phyloP scores from a whole-genome alignment of 2,329 filamentous ascomycete genomes.

The Aspergillus unguis region DNA sequence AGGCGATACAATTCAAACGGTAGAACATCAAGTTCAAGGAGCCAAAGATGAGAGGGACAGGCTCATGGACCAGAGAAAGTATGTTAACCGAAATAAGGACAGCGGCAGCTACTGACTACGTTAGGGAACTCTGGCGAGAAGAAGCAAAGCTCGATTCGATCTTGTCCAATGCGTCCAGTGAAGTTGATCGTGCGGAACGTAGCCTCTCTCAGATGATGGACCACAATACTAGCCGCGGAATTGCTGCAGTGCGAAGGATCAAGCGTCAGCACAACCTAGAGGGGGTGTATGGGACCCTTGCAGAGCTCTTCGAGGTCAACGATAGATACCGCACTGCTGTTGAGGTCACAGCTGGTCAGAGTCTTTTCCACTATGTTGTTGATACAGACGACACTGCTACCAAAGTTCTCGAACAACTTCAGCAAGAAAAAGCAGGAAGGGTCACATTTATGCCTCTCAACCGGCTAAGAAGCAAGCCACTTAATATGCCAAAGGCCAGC shows the following conservation, averaged over 20 bases:
- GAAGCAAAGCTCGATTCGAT: constrained; percentile 81
- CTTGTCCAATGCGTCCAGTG: constrained; percentile 69
- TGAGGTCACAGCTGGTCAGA: constrained; percentile 87
- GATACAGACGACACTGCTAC: constrained; percentile 87
- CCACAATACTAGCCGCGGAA: constrained; percentile 76
- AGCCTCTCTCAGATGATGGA: constrained; percentile 84
- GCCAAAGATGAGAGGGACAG: constrained; percentile 76
- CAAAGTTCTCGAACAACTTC: constrained; percentile 72
- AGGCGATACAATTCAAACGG: constrained; percentile 66
- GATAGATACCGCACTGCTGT: constrained; percentile 84
- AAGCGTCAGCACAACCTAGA: constrained; percentile 75
- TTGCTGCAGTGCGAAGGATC: constrained; percentile 80
- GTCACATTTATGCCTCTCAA: constrained; percentile 94
- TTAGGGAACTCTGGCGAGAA: constrained; percentile 71
- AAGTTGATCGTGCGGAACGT: constrained; percentile 73
- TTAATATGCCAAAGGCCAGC: constrained; percentile 77
- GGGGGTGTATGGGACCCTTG: constrained; percentile 87
- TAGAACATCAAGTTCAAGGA: constrained; percentile 70
- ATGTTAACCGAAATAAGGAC: constrained; percentile 17
- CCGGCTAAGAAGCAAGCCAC: constrained; percentile 66
- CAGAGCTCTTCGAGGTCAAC: constrained; percentile 83
- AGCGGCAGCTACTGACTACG: constrained; percentile 7
- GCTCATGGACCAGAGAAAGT: constrained; percentile 79
- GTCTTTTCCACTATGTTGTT: constrained; percentile 93
- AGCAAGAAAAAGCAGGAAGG: constrained; percentile 75